These are phyloP conservation scores for Colletotrichum lentis DNA, from an alignment of 2,329 filamentous ascomycete genomes.

Conservation along the genomic window DNA sequence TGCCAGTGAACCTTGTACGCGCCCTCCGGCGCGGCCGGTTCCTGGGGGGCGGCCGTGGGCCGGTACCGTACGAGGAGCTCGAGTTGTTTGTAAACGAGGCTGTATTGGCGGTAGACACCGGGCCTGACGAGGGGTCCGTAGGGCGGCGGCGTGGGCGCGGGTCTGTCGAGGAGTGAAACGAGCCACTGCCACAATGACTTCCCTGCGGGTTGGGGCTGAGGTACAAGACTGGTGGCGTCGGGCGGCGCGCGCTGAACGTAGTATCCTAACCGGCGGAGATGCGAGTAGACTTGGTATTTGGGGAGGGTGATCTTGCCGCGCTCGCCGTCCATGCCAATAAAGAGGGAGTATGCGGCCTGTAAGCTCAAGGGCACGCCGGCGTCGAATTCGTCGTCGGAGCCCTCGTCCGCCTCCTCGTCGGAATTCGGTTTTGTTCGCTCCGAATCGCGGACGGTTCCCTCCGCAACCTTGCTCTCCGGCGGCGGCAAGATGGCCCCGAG, in stretches of 20 bases:
- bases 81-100: conserved; percentile 78
- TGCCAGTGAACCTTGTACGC: conserved; percentile 81
- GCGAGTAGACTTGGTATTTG: conserved; percentile 86
- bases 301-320: conserved; percentile 72
- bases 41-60: conserved; percentile 50
- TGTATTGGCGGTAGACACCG: conserved; percentile 72
- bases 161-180: conserved; percentile 54
- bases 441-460: conserved; percentile 40
- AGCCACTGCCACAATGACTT: conserved; percentile 63
- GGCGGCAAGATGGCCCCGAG: conserved; percentile 59
- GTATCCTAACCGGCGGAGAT: conserved; percentile 84
- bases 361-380: conserved; percentile 84
- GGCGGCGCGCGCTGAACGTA: conserved; percentile 74
- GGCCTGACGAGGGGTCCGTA: conserved; percentile 68
- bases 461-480: conserved; percentile 41
- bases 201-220: conserved; percentile 25
- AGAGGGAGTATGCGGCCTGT: conserved; percentile 86
- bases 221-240: neutral
- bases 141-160: conserved; percentile 44
- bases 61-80: conserved; percentile 77
- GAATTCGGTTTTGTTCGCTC: conserved; percentile 40
- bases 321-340: conserved; percentile 75
- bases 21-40: conserved; percentile 46
- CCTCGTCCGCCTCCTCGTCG: conserved; percentile 39
- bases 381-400: conserved; percentile 60